Evolutionary conservation across 2,329 filamentous ascomycete genomes (phyloP).

Genomic region (Diaporthe sp.): DNA sequence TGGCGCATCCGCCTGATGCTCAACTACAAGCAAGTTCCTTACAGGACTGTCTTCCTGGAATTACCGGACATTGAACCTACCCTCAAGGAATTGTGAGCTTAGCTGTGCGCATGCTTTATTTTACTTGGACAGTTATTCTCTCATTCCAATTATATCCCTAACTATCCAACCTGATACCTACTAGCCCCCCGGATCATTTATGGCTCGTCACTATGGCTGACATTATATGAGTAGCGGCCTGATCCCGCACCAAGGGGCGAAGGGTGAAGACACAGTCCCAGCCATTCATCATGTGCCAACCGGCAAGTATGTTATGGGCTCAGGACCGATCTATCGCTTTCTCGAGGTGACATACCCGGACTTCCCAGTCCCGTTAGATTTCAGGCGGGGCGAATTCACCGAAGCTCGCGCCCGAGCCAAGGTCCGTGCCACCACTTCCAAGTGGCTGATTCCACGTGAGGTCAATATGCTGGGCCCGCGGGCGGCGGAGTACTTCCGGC

Average conservation of each 20-base stretch:
- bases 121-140: too few relatives aligned
- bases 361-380: slow-evolving; percentile 44
- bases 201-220: neutral
- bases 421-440: slow-evolving; percentile 46
- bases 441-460: slow-evolving; percentile 53
- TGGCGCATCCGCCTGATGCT: slow-evolving; percentile 16
- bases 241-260: neutral
- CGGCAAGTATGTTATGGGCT: slow-evolving; percentile 56
- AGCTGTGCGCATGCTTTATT: neutral
- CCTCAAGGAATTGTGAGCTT: neutral
- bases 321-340: slow-evolving; percentile 53
- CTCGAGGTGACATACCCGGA: slow-evolving; percentile 55
- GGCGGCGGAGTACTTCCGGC: slow-evolving; percentile 53
- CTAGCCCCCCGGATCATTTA: too few relatives aligned
- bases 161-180: too few relatives aligned
- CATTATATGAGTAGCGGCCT: neutral
- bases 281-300: slow-evolving; percentile 55
- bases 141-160: too few relatives aligned
- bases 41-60: neutral
- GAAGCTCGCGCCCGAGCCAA: slow-evolving; percentile 11
- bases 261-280: slow-evolving; percentile 54
- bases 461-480: slow-evolving; percentile 51
- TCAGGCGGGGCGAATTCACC: neutral
- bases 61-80: slow-evolving; percentile 17
- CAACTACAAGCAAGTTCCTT: slow-evolving; percentile 17